These are phyloP conservation scores for Arthrinium puccinioides DNA, from an alignment of 2,329 filamentous ascomycete genomes.

Conservation along the genomic window DNA sequence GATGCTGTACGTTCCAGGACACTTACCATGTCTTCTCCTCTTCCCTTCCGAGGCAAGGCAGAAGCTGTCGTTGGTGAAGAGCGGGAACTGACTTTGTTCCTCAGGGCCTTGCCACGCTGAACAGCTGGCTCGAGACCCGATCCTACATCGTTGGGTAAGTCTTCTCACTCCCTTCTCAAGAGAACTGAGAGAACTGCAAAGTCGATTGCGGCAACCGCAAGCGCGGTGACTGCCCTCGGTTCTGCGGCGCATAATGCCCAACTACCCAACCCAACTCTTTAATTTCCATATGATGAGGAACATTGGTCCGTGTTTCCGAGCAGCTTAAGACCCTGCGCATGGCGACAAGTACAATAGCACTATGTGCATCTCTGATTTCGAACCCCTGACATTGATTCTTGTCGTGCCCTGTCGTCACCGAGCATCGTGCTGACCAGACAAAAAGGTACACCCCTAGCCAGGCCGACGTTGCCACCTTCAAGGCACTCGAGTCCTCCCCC, in stretches of 20 bases:
- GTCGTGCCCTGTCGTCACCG: background rate
- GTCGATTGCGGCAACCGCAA: background rate
- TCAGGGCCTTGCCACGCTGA: slow-evolving; percentile 31
- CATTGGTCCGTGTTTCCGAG: slow-evolving; percentile 80
- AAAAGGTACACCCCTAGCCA: slow-evolving; percentile 63
- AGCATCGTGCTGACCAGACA: slow-evolving; percentile 1
- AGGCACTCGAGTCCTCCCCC: slow-evolving; percentile 71
- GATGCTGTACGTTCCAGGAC: slow-evolving; percentile 31
- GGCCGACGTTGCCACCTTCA: slow-evolving; percentile 94
- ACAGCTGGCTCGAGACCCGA: slow-evolving; percentile 57
- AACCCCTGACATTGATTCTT: background rate
- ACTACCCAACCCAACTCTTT: slow-evolving; percentile 7
- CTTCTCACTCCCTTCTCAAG: no score
- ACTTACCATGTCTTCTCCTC: background rate
- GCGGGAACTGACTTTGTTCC: slow-evolving; percentile 8
- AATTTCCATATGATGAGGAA: slow-evolving; percentile 54
- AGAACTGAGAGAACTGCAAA: background rate
- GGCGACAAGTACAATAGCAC: slow-evolving; percentile 28
- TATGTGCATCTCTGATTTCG: slow-evolving; percentile 27
- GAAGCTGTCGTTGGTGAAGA: background rate
- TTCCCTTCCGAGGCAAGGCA: background rate
- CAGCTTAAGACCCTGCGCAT: slow-evolving; percentile 66
- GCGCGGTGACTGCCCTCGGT: slow-evolving; percentile 2
- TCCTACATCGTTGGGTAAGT: slow-evolving; percentile 70
- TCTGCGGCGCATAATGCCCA: slow-evolving; percentile 4